Conservation (phyloP, 495 filamentous ascomycete genomes). For the Viridothelium virens region DNA sequence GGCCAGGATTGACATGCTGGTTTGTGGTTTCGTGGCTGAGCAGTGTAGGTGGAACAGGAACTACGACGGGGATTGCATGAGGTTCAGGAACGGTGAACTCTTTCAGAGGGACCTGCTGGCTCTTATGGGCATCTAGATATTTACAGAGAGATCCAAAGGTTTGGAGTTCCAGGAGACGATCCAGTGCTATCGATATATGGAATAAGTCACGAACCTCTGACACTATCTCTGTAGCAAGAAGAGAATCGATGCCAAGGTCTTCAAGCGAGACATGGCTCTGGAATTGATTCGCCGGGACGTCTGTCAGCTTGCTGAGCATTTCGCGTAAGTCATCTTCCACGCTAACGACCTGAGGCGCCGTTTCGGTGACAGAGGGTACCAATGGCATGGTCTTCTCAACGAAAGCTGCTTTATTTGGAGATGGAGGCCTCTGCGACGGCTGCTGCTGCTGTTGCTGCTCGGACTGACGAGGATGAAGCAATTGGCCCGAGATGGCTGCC, state of each 20-base stretch:
- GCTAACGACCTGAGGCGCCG: background rate
- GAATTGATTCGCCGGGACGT: background rate
- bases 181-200: background rate
- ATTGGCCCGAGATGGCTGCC: background rate
- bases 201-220: background rate
- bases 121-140: slow-evolving; percentile 1
- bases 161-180: background rate
- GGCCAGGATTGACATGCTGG: background rate
- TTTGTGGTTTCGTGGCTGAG: background rate
- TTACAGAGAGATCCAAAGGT: background rate
- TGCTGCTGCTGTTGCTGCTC: background rate
- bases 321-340: background rate
- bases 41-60: background rate
- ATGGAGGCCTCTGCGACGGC: background rate
- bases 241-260: slow-evolving; percentile 2
- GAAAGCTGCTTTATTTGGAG: background rate
- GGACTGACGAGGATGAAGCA: background rate
- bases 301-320: background rate
- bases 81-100: background rate
- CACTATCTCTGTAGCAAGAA: background rate
- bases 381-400: background rate
- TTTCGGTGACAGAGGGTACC: background rate
- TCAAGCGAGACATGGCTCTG: background rate
- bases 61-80: background rate
- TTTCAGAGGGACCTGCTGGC: background rate